A percentile compares a stretch with the other conserved stretches of the same genome.
Conservation (phyloP, 345 rosid genomes). For the Excoecaria cochinchinensis region DNA sequence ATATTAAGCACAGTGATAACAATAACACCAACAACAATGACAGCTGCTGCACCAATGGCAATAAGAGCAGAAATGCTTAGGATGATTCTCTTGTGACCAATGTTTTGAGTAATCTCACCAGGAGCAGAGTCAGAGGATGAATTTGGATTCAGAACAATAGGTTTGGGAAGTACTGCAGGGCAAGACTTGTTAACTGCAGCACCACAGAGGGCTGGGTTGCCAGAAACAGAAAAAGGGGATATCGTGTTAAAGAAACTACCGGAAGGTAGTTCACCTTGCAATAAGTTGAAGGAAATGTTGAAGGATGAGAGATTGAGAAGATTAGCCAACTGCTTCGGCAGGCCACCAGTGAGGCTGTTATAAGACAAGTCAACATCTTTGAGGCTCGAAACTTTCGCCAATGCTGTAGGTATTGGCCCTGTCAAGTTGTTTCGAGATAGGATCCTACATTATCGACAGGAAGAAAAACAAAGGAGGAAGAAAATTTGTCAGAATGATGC, state of each 20-base stretch:
- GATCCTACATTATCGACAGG: constrained; percentile 44
- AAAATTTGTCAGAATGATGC: constrained; percentile 9
- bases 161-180: constrained; percentile 84
- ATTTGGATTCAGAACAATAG: constrained; percentile 90
- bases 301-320: constrained; percentile 64
- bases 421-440: constrained; percentile 60
- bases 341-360: constrained; percentile 54
- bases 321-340: constrained; percentile 79
- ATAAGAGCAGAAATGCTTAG: constrained; percentile 91
- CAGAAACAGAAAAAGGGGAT: constrained; percentile 62
- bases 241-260: constrained; percentile 83
- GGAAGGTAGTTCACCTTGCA: constrained; percentile 81
- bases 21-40: constrained; percentile 84
- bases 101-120: constrained; percentile 24
- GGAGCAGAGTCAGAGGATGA: constrained; percentile 49
- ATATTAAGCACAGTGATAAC: constrained; percentile 90
- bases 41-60: constrained; percentile 98
- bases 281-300: constrained; percentile 83
- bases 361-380: constrained; percentile 68
- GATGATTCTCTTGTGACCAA: constrained; percentile 68
- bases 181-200: constrained; percentile 78
- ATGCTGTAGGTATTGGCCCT: constrained; percentile 61
- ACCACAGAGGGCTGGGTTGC: constrained; percentile 85
- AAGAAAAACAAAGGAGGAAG: too few species aligned
- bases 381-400: constrained; percentile 58